These are phyloP conservation scores for Moricandia moricandioides DNA, from an alignment of 345 rosid genomes.

Conservation along the genomic window DNA sequence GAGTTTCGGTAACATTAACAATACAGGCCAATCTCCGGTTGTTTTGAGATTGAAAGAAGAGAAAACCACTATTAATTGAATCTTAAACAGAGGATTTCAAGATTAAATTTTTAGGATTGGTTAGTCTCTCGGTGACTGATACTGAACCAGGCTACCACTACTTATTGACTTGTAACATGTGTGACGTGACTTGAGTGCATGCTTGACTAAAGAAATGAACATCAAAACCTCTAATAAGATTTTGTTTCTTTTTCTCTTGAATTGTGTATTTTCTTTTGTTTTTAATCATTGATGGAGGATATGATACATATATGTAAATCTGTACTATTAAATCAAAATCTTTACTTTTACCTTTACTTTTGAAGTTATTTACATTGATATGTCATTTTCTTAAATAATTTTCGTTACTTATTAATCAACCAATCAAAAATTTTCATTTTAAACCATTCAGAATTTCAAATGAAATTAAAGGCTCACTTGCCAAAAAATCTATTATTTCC, in stretches of 20 bases:
- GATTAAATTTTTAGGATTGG: conserved; percentile 12
- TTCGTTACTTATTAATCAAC: too few species aligned
- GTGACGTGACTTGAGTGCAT: conserved; percentile 30
- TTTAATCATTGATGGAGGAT: neutral
- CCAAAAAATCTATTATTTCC: too few species aligned
- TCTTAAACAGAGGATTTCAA: neutral
- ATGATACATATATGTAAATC: neutral
- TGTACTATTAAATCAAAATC: too few species aligned
- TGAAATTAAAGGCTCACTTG: too few species aligned
- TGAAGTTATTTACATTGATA: too few species aligned
- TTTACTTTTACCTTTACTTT: too few species aligned
- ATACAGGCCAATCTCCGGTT: conserved; percentile 47
- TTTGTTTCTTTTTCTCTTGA: neutral
- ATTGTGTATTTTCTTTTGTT: conserved; percentile 17
- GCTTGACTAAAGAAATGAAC: conserved; percentile 21
- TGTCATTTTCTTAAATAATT: too few species aligned
- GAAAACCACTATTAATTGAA: conserved; percentile 48
- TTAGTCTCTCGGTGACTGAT: neutral
- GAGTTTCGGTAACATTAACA: conserved; percentile 47
- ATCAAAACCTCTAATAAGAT: neutral
- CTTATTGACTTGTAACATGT: conserved; percentile 35
- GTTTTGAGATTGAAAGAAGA: conserved; percentile 73
- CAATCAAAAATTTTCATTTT: too few species aligned
- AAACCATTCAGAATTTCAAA: too few species aligned
- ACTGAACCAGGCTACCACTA: conserved; percentile 2